Evolutionary conservation across 495 filamentous ascomycete species (phyloP).

Genomic region (Tuber aestivum): DNA sequence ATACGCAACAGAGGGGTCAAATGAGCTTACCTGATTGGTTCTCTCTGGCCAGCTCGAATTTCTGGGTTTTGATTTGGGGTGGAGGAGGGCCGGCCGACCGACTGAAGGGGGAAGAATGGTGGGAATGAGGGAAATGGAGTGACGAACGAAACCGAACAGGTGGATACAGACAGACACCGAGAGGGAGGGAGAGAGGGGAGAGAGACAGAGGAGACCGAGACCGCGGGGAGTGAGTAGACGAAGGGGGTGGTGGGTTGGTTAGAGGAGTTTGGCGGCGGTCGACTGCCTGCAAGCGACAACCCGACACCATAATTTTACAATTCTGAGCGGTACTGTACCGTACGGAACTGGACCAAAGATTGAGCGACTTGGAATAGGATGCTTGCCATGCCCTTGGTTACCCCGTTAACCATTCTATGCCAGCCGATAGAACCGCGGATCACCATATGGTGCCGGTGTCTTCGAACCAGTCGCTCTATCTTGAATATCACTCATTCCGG

Average conservation of each 20-base stretch:
- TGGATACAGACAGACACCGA: not conserved
- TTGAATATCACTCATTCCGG: slow-evolving; percentile 3
- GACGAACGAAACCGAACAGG: not conserved
- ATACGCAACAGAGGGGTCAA: not conserved
- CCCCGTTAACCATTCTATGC: not conserved
- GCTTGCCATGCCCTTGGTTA: not conserved
- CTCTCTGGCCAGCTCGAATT: not conserved
- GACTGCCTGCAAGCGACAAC: not conserved
- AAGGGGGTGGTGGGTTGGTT: not conserved
- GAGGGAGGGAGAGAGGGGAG: not conserved
- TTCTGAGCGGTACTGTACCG: not conserved
- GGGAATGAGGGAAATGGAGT: slow-evolving; percentile 4
- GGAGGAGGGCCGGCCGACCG: not conserved
- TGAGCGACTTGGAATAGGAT: not conserved
- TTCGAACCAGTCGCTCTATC: not conserved
- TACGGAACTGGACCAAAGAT: not conserved
- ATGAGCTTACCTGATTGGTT: not conserved
- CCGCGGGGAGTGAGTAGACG: not conserved
- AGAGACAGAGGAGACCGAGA: not conserved
- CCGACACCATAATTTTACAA: slow-evolving; percentile 2
- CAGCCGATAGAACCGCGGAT: not conserved
- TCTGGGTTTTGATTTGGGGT: not conserved
- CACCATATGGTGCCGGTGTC: not conserved
- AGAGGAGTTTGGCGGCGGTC: not conserved
- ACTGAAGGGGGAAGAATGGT: not conserved